These are phyloP conservation scores for Leucocoprinus birnbaumii DNA, from an alignment of 768 basidiomycete genomes.

Conservation along the genomic window DNA sequence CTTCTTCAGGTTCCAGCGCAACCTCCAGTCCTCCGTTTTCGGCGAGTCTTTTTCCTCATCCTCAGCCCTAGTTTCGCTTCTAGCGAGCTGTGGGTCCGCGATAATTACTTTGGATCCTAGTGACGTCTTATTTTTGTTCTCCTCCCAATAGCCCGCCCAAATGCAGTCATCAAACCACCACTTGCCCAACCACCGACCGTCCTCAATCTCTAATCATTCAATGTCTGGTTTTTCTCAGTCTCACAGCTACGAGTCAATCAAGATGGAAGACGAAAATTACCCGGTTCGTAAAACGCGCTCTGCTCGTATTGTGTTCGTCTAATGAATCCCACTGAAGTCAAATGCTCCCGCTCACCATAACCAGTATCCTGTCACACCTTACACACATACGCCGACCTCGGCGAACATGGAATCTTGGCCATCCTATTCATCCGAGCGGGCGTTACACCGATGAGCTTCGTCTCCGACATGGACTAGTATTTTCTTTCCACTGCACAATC, in stretches of 20 bases:
- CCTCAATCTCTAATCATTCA: conserved; percentile 11
- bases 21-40: conserved; percentile 83
- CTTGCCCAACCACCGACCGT: conserved; percentile 16
- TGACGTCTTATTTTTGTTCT: conserved; percentile 40
- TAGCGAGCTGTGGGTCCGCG: conserved; percentile 16
- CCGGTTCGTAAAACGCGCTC: conserved; percentile 6
- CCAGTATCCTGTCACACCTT: conserved; percentile 28
- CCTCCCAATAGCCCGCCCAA: conserved; percentile 59
- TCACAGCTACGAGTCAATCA: conserved; percentile 12
- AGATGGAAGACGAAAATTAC: conserved; percentile 13
- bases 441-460: conserved; percentile 50
- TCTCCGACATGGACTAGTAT: conserved; percentile 4
- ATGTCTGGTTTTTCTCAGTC: conserved; percentile 10
- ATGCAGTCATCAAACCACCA: conserved; percentile 43
- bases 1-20: conserved; percentile 68
- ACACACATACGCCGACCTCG: conserved; percentile 45
- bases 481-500: not conserved
- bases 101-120: conserved; percentile 52
- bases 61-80: conserved; percentile 23
- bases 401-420: conserved; percentile 59
- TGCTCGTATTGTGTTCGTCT: not conserved
- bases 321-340: conserved; percentile 16
- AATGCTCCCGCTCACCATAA: conserved; percentile 32
- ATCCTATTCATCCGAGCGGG: conserved; percentile 60
- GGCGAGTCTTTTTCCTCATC: conserved; percentile 50